Base-by-base conservation (phyloP, 208 protist species). In the Angomonas deanei region DNA sequence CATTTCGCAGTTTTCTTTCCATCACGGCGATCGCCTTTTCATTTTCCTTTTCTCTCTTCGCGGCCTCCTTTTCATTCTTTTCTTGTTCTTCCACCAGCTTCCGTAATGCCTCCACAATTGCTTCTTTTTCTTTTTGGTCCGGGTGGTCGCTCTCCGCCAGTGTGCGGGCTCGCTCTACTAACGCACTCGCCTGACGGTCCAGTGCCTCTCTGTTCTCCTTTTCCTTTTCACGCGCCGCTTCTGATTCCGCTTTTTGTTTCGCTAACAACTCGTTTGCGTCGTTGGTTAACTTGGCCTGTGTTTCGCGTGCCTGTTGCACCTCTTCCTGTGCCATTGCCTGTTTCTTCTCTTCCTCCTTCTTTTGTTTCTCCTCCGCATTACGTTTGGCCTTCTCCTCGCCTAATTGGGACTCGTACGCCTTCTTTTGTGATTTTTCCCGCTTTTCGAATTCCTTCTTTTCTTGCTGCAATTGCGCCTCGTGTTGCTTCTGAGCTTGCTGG, bases 261-360 rank as follows among this genome's bases (percentile, higher is more conserved):
- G 24, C 23, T 38, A 31, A 42, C 23, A 33, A 48, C 27, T 47
- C 1, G 36, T 36, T 39, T 59, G 52, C 47, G 3, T 32, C 32
- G 26, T 24, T 13, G n/a, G n/a, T n/a, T n/a, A n/a, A n/a, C 32
- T 19, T 31, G 52, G 52, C 10, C n/a, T 24, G 52, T 38, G 26
- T 38, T 8, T 5, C 27, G 11, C 13, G 28, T 17, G 27, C 27
- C n/a, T 31, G 36, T 42, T 42, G 36, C 36, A 8, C 11, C 11
- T 15, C 36, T 42, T n/a, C 11, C 15, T 42, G 11, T 15, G 36
- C 53, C 24, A 36, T 24, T 17, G 53, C 53, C 11, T 31, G 53
- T 31, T 58, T 34, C 24, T 42, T 28, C 52, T 30, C 50, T 0
- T 57, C 50, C 23, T 59, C 66, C 57, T 57, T 53, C 10, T 17